Base-by-base conservation (phyloP, 108 stramenopile genomes). In the Poteriospumella lacustris region DNA sequence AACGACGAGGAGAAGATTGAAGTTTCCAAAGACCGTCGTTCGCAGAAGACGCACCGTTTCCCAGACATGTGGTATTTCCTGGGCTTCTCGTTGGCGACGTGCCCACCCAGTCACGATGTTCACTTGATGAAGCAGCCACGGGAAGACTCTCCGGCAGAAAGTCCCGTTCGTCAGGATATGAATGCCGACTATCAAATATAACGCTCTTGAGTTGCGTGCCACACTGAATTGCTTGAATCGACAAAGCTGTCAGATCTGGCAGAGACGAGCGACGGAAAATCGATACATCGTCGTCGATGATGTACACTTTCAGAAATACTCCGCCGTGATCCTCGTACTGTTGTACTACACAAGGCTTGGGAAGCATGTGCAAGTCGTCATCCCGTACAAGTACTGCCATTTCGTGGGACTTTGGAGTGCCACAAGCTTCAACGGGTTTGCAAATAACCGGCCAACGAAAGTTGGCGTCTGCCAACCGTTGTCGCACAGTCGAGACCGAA, bases 391-490 rank as follows among this genome's bases (percentile, higher is more conserved):
- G 31, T 5, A 41, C 33, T 1, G 28, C 52, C 19, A 58, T 76
- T 38, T n/a, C 0, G 19, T 26, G 59, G 70, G 15, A 28, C 31
- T 59, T 29, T 1, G 26, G 59, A 70, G 80, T 1, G 58, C 82
- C 83, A 36, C 83, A 84, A 9, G 83, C 83, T 15, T 84, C 69
- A 29, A 84, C 40, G 31, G 83, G 82, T 58, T 84, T 84, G 82
- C 83, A 84, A 56, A 84, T 84, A 39, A 84, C 42, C 9, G 83
- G 83, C 33, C 68, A 84, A 40, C 42, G 31, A 43, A 84, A 68
- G 2, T 70, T 68, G 26, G 19, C 39, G 2, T 31, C 68, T 24
- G 70, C 28, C n/a, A 80, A 26, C n/a, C 26, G 24, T 67, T 38
- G 1, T 29, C 59, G 60, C 15, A 36, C 26, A 3, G 28, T 15